phyloP scores from a whole-genome alignment of 768 basidiomycete genomes.

The Boletus rubescentipes region DNA sequence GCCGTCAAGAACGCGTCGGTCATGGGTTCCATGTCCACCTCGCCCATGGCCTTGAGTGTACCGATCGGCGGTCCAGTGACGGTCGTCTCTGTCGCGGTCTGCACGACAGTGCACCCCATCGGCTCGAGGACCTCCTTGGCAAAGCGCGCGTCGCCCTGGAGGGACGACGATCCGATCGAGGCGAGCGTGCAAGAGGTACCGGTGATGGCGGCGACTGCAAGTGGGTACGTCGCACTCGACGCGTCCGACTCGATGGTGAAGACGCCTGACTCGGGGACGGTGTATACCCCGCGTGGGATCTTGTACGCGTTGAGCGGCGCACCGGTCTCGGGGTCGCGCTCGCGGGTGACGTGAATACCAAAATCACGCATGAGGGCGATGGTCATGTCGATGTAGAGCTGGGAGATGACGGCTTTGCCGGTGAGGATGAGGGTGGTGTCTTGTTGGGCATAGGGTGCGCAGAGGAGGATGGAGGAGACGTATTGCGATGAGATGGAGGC shows the following conservation, averaged over 20 bases:
- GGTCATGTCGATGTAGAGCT: constrained; percentile 99
- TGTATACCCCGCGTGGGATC: constrained; percentile 79
- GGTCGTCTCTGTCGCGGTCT: constrained; percentile 86
- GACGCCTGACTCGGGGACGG: constrained; percentile 56
- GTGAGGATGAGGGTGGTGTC: constrained; percentile 87
- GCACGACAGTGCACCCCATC: constrained; percentile 92
- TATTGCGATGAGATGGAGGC: constrained; percentile 98
- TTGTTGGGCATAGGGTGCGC: constrained; percentile 87
- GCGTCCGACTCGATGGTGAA: constrained; percentile 97
- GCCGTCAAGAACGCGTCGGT: constrained; percentile 99
- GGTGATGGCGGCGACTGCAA: constrained; percentile 95
- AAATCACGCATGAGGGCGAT: constrained; percentile 97
- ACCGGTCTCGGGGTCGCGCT: constrained; percentile 57
- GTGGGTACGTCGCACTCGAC: constrained; percentile 92
- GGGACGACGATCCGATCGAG: constrained; percentile 85
- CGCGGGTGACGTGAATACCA: constrained; percentile 73
- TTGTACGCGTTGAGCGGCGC: constrained; percentile 76
- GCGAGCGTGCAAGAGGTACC: constrained; percentile 93
- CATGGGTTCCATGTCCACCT: constrained; percentile 99
- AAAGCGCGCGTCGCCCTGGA: constrained; percentile 98
- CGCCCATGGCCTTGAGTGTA: constrained; percentile 58
- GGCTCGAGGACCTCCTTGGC: constrained; percentile 89
- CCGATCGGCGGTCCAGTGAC: constrained; percentile 89
- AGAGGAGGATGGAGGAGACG: constrained; percentile 94
- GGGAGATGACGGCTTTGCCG: constrained; percentile 95